Conservation (phyloP, 768 basidiomycete species). For the Mycena sanguinolenta region DNA sequence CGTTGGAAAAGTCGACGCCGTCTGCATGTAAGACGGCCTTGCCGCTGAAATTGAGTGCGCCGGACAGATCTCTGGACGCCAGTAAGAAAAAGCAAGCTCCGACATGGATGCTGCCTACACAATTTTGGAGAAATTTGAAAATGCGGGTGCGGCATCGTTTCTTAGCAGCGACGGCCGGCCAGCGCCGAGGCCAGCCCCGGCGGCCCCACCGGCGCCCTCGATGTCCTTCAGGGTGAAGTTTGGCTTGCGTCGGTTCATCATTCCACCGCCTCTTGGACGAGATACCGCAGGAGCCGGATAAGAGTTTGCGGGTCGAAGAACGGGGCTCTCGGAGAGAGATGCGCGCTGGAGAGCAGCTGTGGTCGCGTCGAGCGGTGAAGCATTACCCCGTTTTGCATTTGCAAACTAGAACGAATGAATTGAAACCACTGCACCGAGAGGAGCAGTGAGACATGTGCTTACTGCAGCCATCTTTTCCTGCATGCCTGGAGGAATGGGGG, state of each 20-base stretch:
- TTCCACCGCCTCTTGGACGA: conserved; percentile 47
- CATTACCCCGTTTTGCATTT: conserved; percentile 48
- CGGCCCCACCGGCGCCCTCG: conserved; percentile 65
- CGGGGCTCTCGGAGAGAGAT: conserved; percentile 44
- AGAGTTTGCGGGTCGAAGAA: conserved; percentile 49
- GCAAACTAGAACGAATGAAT: conserved; percentile 38
- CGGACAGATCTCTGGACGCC: conserved; percentile 86
- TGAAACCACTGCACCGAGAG: not conserved
- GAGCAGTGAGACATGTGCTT: conserved; percentile 37
- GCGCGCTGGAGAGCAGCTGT: conserved; percentile 55
- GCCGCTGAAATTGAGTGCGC: conserved; percentile 92
- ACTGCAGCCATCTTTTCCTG: conserved; percentile 97
- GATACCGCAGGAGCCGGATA: conserved; percentile 46
- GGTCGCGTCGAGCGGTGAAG: conserved; percentile 55
- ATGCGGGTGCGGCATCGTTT: conserved; percentile 69
- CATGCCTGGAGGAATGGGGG: conserved; percentile 88
- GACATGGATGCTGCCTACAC: conserved; percentile 70
- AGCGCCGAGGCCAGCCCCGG: conserved; percentile 78
- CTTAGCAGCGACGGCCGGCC: conserved; percentile 67
- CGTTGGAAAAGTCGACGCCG: conserved; percentile 89
- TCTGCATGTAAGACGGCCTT: conserved; percentile 93
- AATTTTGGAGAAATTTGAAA: conserved; percentile 93
- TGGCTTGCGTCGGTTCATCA: conserved; percentile 65
- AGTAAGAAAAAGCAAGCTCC: conserved; percentile 19
- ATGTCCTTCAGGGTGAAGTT: conserved; percentile 76